Base-by-base conservation (phyloP, 179 eudicot genomes). In the Silene noctiflora region DNA sequence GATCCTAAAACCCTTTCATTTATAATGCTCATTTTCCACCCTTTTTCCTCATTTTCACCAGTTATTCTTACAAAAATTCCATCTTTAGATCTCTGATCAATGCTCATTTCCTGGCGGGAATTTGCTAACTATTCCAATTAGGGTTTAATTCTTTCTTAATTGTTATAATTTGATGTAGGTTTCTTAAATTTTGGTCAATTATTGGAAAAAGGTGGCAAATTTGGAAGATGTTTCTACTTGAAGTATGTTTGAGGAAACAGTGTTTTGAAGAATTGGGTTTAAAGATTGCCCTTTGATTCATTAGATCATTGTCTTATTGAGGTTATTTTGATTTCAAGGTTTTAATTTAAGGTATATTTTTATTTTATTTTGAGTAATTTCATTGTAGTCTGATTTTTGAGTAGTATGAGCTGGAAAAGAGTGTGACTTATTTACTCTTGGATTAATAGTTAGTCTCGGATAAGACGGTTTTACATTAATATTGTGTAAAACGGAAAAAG, bases 191-290 rank as follows among this genome's bases (percentile, higher is more conserved):
- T 77, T 59, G 48, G 61, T 19, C 24, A 13, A 71, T 71, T 2
- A 64, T 53, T 4, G 74, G 33, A 42, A 76, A 69, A 64, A 71
- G 76, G n/a, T 67, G 33, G 31, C 9, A 60, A 4, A 33, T 62
- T 71, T 71, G 74, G 51, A 77, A 55, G 74, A 81, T 81, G 83
- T 69, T 77, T 81, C n/a, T 81, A 14, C 4, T n/a, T 73, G 81
- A 69, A 81, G 71, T 53, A 27, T 73, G 75, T 74, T 62, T 73
- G 17, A 77, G 56, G 67, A 73, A 5, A 27, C 73, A 72, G 66
- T 67, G 61, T 76, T 72, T 72, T 67, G 59, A 59, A 51, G 67
- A 55, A 75, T 75, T 75, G 66, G 70, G 60, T 78, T 63, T 75
- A 33, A 70, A 75, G 58, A 24, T 8, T 20, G 20, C 25, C 19